phyloP scores from a whole-genome alignment of 805 yeast species.

The Jamesozyma gamospora region DNA sequence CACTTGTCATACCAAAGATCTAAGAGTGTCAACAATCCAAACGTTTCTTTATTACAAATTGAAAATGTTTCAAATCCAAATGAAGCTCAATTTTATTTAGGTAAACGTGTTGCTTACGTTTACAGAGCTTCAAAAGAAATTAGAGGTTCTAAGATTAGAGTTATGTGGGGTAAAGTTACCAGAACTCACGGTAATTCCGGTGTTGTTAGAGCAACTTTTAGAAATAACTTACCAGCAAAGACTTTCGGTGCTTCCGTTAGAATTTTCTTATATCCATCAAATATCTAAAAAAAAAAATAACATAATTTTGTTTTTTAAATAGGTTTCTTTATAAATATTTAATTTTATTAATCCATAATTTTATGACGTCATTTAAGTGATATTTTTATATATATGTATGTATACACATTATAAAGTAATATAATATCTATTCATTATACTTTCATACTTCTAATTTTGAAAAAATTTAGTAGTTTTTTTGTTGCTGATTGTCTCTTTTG shows the following conservation, averaged over 20 bases:
- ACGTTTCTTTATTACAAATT: conserved; percentile 89
- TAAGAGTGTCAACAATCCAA: conserved; percentile 95
- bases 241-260: conserved; percentile 99
- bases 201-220: conserved; percentile 96
- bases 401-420: background rate
- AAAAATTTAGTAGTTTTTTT: conserved; percentile 65
- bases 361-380: too few species aligned
- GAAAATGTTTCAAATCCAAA: conserved; percentile 87
- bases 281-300: too few species aligned
- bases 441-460: conserved; percentile 51
- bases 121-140: conserved; percentile 96
- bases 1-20: conserved; percentile 99
- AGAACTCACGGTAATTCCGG: conserved; percentile 99
- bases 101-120: conserved; percentile 97
- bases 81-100: conserved; percentile 97
- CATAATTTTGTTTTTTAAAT: background rate
- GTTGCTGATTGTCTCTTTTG: conserved; percentile 46
- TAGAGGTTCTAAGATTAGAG: conserved; percentile 98
- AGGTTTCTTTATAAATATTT: background rate
- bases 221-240: conserved; percentile 97
- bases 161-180: conserved; percentile 98
- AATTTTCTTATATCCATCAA: conserved; percentile 98
- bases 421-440: conserved; percentile 5
- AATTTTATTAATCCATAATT: background rate
- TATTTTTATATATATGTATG: background rate